These are phyloP conservation scores for Boletus pseudopeckii DNA, from an alignment of 768 basidiomycete genomes.

Conservation along the genomic window DNA sequence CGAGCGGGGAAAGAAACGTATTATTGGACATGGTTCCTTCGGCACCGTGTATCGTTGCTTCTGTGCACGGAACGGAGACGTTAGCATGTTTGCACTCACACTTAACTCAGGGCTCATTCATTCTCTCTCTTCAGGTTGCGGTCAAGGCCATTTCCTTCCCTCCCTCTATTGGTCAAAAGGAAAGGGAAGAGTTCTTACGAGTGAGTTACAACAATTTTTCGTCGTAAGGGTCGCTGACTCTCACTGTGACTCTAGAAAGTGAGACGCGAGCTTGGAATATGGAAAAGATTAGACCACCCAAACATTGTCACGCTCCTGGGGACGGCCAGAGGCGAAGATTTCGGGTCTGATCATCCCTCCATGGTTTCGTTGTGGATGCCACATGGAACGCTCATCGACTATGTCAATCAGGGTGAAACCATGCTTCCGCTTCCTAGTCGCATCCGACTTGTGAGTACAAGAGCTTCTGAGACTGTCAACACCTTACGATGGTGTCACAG, in stretches of 20 bases:
- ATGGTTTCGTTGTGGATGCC: conserved; percentile 11
- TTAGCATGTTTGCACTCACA: not conserved
- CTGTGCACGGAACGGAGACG: not conserved
- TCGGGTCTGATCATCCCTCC: conserved; percentile 4
- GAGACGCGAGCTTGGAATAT: conserved; percentile 6
- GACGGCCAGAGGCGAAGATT: not conserved
- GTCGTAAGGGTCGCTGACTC: not conserved
- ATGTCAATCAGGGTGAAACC: not conserved
- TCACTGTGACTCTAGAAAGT: not conserved
- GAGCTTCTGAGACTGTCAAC: not conserved
- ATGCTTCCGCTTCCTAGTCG: not conserved
- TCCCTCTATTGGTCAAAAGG: not conserved
- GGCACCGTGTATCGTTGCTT: not conserved
- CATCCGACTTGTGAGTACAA: too few species aligned
- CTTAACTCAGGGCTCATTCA: not conserved
- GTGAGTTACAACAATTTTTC: not conserved
- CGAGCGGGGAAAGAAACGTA: not conserved
- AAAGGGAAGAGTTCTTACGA: not conserved
- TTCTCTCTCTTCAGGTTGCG: conserved; percentile 2
- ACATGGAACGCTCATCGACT: not conserved
- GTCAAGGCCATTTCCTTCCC: conserved; percentile 1
- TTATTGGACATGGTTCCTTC: not conserved
- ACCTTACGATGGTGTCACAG: not conserved
- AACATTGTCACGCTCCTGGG: conserved; percentile 12
- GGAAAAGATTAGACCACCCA: conserved; percentile 6